Base-by-base conservation (phyloP, 345 rosid species). In the Dimocarpus longan region DNA sequence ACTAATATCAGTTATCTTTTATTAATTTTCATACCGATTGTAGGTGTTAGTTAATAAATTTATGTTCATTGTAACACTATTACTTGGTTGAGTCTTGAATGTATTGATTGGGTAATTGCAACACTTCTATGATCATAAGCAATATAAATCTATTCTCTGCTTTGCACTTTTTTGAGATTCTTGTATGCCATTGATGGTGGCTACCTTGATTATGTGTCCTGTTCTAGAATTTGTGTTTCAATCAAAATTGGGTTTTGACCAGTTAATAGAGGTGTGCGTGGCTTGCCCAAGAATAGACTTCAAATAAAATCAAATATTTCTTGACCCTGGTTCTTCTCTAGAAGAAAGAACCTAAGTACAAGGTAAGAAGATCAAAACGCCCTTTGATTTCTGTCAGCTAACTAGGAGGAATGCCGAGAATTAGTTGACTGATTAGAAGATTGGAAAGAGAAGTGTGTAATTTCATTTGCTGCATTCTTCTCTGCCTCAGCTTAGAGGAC, bases 61-160 rank as follows among this genome's bases (percentile, higher is more conserved):
- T 64, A 62, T 63, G 59, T 28, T 64, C 22, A 9, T 66, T 52
- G 21, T 66, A 37, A 13, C 43, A 39, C 50, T 19, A 5, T 66
- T 15, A 13, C 66, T 48, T 66, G 63, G 42, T 6, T 67, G 37
- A 39, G n/a, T 54, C 64, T 81, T 76, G 70, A 73, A 66, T 63
- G 26, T 68, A 37, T 79, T 65, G 11, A n/a, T 48, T 26, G 57
- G 60, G n/a, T 32, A 32, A 43, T 62, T 74, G 42, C 24, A 15
- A 46, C 28, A 24, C 22, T 65, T 65, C 11, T 42, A 21, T 28
- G 56, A 7, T 54, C 54, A 11, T 43, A 10, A 40, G 39, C 6
- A 54, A 16, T 26, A 43, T 22, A 21, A 43, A 52, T 75, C 11
- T 10, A 18, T 70, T 42, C 5, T 57, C 67, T 59, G 37, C 70